phyloP scores from a whole-genome alignment of 192 early-diverging fungal genomes.

The Spinellus fusiger region DNA sequence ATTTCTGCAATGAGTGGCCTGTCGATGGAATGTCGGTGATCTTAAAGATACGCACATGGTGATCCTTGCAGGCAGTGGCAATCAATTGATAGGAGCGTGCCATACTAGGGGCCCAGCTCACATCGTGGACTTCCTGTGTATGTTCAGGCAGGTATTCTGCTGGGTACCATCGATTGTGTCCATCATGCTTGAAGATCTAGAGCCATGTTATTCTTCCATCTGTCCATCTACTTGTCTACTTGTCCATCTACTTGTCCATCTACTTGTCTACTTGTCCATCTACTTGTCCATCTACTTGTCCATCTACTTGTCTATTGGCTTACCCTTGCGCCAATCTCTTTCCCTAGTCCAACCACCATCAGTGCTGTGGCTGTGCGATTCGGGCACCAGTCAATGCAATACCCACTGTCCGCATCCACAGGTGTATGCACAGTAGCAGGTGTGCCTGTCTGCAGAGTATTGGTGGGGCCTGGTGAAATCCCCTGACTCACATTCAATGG shows the following conservation, averaged over 20 bases:
- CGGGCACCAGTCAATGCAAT: conserved; percentile 86
- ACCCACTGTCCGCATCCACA: conserved; percentile 68
- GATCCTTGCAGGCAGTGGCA: conserved; percentile 76
- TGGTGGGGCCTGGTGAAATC: conserved; percentile 3
- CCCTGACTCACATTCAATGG: neutral
- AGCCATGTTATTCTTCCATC: neutral
- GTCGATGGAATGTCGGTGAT: conserved; percentile 38
- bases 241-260: neutral
- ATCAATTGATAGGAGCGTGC: conserved; percentile 75
- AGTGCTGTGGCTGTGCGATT: conserved; percentile 67
- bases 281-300: neutral
- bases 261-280: neutral
- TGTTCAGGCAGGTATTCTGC: conserved; percentile 54
- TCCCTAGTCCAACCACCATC: conserved; percentile 84
- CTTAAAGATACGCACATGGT: conserved; percentile 71
- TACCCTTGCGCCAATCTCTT: conserved; percentile 69
- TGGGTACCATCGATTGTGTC: conserved; percentile 58
- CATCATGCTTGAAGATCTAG: conserved; percentile 54
- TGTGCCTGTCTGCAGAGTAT: conserved; percentile 3
- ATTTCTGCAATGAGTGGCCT: neutral
- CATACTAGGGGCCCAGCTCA: conserved; percentile 66
- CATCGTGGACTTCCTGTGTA: conserved; percentile 58
- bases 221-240: too few species aligned
- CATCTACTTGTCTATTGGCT: neutral
- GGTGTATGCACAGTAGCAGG: conserved; percentile 30